Evolutionary conservation across 2,329 filamentous ascomycete species (phyloP).

Genomic region (Aspergillus udagawae): DNA sequence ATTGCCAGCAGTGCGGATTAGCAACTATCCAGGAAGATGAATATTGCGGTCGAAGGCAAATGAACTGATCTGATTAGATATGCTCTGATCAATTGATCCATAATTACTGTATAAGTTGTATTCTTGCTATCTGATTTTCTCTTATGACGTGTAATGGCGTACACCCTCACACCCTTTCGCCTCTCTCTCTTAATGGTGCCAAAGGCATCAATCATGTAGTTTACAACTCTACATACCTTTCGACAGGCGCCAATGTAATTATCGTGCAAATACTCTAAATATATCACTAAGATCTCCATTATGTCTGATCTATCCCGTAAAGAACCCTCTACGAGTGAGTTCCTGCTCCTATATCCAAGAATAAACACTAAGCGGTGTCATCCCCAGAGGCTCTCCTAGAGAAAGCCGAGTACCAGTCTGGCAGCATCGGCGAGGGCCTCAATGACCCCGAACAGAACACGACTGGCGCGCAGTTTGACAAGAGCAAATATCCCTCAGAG

Average conservation of each 20-base stretch:
- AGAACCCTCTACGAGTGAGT: conserved; percentile 6
- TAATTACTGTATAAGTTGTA: not conserved
- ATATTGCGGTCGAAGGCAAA: not conserved
- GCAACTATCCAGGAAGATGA: not conserved
- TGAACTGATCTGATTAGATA: not conserved
- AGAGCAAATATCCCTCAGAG: not conserved
- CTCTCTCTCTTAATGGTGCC: not conserved
- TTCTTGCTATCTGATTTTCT: not conserved
- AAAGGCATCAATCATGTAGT: conserved; percentile 1
- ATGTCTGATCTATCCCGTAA: conserved; percentile 6
- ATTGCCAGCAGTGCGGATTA: too few species aligned
- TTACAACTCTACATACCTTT: not conserved
- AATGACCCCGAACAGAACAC: not conserved
- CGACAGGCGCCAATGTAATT: not conserved
- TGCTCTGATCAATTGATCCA: not conserved
- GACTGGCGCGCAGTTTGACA: not conserved
- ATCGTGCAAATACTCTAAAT: not conserved
- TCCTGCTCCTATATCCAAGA: not conserved
- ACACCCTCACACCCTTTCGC: not conserved
- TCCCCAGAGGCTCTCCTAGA: not conserved
- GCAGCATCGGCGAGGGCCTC: not conserved
- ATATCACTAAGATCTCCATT: not conserved
- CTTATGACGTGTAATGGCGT: not conserved
- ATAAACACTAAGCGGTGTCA: not conserved
- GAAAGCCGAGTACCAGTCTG: not conserved